Conservation (phyloP, 495 filamentous ascomycete species). For the Sphaerosporella brunnea region DNA sequence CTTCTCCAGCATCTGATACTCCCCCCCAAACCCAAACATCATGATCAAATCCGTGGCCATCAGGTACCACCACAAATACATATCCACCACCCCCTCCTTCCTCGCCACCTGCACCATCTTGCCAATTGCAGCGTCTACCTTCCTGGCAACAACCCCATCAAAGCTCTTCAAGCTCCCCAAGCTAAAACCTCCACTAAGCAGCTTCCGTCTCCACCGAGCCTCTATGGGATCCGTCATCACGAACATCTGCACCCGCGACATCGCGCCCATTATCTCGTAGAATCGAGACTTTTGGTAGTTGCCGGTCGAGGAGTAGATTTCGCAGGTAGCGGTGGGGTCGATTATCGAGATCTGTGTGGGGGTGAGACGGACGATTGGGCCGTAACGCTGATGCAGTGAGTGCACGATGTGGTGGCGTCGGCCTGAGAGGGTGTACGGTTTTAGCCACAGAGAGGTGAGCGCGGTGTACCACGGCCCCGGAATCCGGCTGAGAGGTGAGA, state of each 20-base stretch:
- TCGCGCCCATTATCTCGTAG: not conserved
- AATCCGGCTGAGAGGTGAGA: not conserved
- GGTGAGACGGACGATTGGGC: not conserved
- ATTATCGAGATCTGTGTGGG: not conserved
- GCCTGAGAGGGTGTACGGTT: not conserved
- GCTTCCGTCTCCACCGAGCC: not conserved
- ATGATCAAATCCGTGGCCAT: not conserved
- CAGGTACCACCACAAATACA: not conserved
- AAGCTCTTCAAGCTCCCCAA: not conserved
- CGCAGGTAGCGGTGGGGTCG: not conserved
- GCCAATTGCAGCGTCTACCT: not conserved
- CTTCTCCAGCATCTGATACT: not conserved
- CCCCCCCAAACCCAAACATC: not conserved
- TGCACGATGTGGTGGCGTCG: not conserved
- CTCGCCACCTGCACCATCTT: not conserved
- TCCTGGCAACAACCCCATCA: not conserved
- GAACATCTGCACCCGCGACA: not conserved
- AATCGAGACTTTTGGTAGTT: not conserved
- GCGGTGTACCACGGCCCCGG: not conserved
- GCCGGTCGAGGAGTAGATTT: not conserved
- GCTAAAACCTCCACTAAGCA: not conserved
- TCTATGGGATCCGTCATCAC: not conserved
- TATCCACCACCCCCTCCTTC: not conserved
- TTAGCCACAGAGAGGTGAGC: not conserved
- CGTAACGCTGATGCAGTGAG: not conserved